These are phyloP conservation scores for Mrakia hoshinonis DNA, from an alignment of 768 basidiomycete genomes.

Conservation along the genomic window DNA sequence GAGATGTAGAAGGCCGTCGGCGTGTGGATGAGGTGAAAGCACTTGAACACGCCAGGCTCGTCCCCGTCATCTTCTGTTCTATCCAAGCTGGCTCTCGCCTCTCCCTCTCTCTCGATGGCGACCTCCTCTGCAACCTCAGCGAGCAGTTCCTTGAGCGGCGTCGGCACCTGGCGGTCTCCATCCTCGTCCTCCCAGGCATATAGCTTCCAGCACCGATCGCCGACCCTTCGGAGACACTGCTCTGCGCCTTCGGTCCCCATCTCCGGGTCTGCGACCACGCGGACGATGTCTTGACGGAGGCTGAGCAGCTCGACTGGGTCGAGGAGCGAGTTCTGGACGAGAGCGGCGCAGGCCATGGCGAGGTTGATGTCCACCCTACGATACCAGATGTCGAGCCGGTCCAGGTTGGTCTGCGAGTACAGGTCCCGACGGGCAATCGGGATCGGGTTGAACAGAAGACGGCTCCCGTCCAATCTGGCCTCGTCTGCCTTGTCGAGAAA, in stretches of 20 bases:
- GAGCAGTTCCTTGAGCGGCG: background rate
- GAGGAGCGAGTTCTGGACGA: background rate
- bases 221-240: background rate
- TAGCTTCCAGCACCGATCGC: background rate
- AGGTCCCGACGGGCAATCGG: background rate
- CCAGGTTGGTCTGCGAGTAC: background rate
- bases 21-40: background rate
- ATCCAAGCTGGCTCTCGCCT: slow-evolving; percentile 41
- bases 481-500: background rate
- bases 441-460: background rate
- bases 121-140: background rate
- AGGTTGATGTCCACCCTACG: background rate
- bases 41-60: background rate
- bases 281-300: background rate
- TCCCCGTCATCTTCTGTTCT: background rate
- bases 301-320: background rate
- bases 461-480: background rate
- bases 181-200: background rate
- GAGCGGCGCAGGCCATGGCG: background rate
- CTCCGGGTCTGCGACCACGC: background rate
- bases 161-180: background rate
- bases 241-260: background rate
- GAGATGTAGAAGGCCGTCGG: background rate
- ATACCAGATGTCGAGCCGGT: background rate
- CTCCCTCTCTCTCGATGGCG: slow-evolving; percentile 4